These are phyloP conservation scores for Metschnikowia baotianmanensis DNA, from an alignment of 805 yeast species.

Conservation along the genomic window DNA sequence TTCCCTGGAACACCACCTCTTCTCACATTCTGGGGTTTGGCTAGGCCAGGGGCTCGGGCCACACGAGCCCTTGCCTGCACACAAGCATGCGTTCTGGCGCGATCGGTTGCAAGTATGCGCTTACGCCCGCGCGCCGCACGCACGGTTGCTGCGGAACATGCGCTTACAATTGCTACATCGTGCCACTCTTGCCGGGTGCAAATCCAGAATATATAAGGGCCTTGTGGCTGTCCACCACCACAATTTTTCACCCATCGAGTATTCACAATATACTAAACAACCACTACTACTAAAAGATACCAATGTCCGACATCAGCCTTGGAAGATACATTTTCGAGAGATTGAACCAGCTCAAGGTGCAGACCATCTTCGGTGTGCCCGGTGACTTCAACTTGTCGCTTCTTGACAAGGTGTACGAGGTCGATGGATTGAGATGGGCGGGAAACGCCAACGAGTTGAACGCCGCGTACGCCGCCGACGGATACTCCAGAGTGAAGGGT, in stretches of 20 bases:
- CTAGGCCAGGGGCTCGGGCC: conserved; percentile 1
- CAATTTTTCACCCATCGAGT: conserved; percentile 1
- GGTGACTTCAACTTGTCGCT: conserved; percentile 78
- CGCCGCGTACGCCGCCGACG: conserved; percentile 88
- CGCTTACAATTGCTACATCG: conserved; percentile 10
- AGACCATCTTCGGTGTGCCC: conserved; percentile 76
- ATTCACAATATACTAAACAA: conserved; percentile 2
- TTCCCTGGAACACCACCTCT: background rate
- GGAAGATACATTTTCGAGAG: conserved; percentile 81
- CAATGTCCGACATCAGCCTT: conserved; percentile 51
- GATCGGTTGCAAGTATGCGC: conserved; percentile 5
- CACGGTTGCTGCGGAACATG: conserved; percentile 11
- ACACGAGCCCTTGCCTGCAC: conserved; percentile 6
- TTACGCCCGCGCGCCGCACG: conserved; percentile 4
- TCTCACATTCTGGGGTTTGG: too few species aligned
- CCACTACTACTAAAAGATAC: conserved; percentile 3
- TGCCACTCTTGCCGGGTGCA: too few species aligned
- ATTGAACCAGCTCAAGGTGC: conserved; percentile 66
- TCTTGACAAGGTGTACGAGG: conserved; percentile 71
- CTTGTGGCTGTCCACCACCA: background rate
- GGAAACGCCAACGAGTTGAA: conserved; percentile 90
- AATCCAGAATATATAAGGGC: conserved; percentile 1
- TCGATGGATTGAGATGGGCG: conserved; percentile 78
- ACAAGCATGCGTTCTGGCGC: background rate
- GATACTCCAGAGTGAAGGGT: conserved; percentile 80